These are phyloP conservation scores for Coniella vitis DNA, from an alignment of 2,329 filamentous ascomycete species.

Conservation along the genomic window DNA sequence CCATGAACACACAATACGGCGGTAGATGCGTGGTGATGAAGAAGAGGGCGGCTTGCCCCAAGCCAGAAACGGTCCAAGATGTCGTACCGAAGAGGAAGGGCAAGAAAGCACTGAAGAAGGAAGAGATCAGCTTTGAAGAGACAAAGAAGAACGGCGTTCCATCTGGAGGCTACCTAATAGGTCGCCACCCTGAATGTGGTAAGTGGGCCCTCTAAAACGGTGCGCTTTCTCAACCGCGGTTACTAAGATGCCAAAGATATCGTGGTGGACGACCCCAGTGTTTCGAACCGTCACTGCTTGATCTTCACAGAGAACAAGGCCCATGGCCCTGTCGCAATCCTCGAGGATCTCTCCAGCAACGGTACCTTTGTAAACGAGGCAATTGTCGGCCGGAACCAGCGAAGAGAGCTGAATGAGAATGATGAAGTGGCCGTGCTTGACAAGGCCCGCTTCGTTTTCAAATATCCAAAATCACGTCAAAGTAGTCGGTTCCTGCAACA, in stretches of 20 bases:
- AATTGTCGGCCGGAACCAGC: slow-evolving; percentile 84
- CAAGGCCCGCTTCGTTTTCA: slow-evolving; percentile 82
- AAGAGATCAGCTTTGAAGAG: slow-evolving; percentile 54
- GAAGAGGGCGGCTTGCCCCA: slow-evolving; percentile 64
- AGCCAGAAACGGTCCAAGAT: slow-evolving; percentile 41
- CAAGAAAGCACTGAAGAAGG: slow-evolving; percentile 43
- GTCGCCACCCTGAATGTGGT: slow-evolving; percentile 91
- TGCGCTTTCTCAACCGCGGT: background rate
- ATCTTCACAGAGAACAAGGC: slow-evolving; percentile 32
- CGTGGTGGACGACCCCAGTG: slow-evolving; percentile 66
- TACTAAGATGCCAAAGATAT: slow-evolving; percentile 46
- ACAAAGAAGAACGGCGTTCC: slow-evolving; percentile 55
- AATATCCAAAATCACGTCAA: slow-evolving; percentile 70
- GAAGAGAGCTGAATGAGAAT: slow-evolving; percentile 77
- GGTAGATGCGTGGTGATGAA: slow-evolving; percentile 65
- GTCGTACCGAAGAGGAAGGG: slow-evolving; percentile 34
- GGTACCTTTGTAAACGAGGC: slow-evolving; percentile 94
- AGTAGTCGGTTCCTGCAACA: slow-evolving; percentile 78
- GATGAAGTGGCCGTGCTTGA: slow-evolving; percentile 87
- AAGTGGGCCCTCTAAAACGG: slow-evolving; percentile 30
- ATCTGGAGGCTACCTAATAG: slow-evolving; percentile 82
- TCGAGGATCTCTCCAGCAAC: slow-evolving; percentile 93
- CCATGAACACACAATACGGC: slow-evolving; percentile 63
- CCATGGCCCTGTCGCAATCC: slow-evolving; percentile 54
- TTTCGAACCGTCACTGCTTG: slow-evolving; percentile 77